Conservation (phyloP, 768 basidiomycete species). For the Pulveroboletus ravenelii region DNA sequence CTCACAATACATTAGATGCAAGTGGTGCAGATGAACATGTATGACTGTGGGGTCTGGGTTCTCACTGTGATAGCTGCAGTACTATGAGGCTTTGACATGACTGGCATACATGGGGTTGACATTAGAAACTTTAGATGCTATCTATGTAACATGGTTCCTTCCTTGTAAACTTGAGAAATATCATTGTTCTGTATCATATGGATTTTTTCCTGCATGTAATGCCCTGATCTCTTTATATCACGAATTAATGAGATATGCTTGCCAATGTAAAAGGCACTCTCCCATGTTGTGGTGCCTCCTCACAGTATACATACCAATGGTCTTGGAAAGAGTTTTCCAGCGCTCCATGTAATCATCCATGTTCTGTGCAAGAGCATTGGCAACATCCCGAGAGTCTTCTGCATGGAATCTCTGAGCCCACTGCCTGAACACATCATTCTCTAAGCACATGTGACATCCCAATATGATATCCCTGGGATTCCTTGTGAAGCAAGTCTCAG, state of each 20-base stretch:
- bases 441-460: no score
- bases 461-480: no score
- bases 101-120: background rate
- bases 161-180: background rate
- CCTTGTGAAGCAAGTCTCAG: no score
- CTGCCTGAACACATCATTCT: no score
- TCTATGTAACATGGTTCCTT: background rate
- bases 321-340: no score
- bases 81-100: background rate
- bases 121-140: background rate
- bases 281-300: background rate
- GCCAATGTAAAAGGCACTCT: background rate
- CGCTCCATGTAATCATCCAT: no score
- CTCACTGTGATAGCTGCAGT: background rate
- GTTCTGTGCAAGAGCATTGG: no score
- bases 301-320: background rate
- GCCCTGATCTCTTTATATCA: background rate
- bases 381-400: no score
- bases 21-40: background rate
- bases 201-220: background rate
- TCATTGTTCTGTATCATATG: background rate
- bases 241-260: background rate
- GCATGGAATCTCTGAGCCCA: no score
- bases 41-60: background rate
- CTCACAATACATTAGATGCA: background rate